A percentile compares a stretch with the other conserved stretches of the same genome.
These are phyloP conservation scores for Talaromyces thailandensis DNA, from an alignment of 495 filamentous ascomycete species.

Conservation along the genomic window DNA sequence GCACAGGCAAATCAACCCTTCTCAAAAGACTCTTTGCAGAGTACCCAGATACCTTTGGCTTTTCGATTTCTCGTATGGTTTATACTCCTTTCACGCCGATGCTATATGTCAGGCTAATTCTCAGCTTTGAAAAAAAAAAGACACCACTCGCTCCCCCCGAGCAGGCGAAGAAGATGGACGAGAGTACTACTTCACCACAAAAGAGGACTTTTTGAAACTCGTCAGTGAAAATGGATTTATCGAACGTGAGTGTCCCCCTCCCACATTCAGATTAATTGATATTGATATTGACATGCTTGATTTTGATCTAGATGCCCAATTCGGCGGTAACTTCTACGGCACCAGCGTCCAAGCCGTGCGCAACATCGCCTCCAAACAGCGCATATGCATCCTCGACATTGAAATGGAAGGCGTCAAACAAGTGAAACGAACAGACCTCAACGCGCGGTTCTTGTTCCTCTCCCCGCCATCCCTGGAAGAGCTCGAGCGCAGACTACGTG, in stretches of 20 bases:
- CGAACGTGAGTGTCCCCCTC: constrained; percentile 43
- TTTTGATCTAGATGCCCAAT: constrained; percentile 43
- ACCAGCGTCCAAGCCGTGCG: constrained; percentile 70
- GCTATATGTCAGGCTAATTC: background rate
- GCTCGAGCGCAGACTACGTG: constrained; percentile 68
- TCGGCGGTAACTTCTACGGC: constrained; percentile 83
- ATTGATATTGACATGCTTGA: background rate
- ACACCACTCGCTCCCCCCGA: constrained; percentile 76
- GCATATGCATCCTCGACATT: constrained; percentile 56
- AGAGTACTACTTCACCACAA: constrained; percentile 74
- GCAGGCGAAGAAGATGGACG: constrained; percentile 64
- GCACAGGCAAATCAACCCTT: constrained; percentile 83
- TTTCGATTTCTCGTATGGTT: constrained; percentile 63
- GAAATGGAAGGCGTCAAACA: constrained; percentile 99
- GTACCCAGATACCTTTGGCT: constrained; percentile 67
- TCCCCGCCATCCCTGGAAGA: constrained; percentile 67
- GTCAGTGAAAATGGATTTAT: constrained; percentile 69
- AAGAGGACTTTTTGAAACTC: constrained; percentile 59
- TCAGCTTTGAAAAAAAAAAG: constrained; percentile 6
- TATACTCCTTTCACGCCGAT: background rate
- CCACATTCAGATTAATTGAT: too few species aligned
- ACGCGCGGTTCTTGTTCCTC: constrained; percentile 76
- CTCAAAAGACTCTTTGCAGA: constrained; percentile 60
- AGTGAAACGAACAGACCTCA: constrained; percentile 53
- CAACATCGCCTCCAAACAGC: constrained; percentile 52